Base-by-base conservation (phyloP, 2,329 filamentous ascomycete species). In the Magnaporthiopsis rhizophila region DNA sequence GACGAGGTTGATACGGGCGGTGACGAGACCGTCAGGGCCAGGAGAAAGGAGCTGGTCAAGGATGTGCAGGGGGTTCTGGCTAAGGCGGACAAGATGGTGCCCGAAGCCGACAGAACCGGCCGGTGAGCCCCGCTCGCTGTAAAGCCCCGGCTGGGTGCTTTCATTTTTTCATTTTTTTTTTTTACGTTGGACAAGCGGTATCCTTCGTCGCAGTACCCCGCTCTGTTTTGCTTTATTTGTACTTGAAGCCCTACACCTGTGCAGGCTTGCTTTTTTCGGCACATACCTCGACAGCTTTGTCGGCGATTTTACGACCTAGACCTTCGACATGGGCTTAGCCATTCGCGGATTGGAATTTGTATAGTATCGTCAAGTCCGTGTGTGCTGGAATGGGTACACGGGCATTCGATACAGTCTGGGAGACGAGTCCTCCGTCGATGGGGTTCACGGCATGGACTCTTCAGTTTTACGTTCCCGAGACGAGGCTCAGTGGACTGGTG, bases 1-100 rank as follows among this genome's bases (percentile, higher is more conserved):
- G 91, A 95, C 72, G 87, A 83, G 28, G 85, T 94, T 3, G 89
- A 94, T 69, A 88, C 87, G 0, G 87, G 89, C 61, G 89, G 89
- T 6, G 85, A 90, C 68, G 74, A 78, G 12, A 86, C 88, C 15
- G 86, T 89, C 32, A 81, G 90, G 67, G 76, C 81, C 15, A 84
- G 80, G 73, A 79, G 91, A 71, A 93, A 90, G 77, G 88, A 87
- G 65, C 75, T 93, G 62, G 89, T 94, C n/a, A 85, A 80, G 70
- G 82, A 89, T 67, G 87, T 89, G 3, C 89, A 94, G 73, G 82
- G 79, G 13, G 77, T 89, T 58, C 74, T 95, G 68, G 86, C 82
- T 71, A 79, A 80, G 34, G 73, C 94, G 65, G 91, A 95, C 80
- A 13, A 63, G 62, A 56, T 67, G 61, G 65, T 53, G 21, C 45